Evolutionary conservation across 83 land plant species (phyloP).

Genomic region (Isoetes engelmannii): DNA sequence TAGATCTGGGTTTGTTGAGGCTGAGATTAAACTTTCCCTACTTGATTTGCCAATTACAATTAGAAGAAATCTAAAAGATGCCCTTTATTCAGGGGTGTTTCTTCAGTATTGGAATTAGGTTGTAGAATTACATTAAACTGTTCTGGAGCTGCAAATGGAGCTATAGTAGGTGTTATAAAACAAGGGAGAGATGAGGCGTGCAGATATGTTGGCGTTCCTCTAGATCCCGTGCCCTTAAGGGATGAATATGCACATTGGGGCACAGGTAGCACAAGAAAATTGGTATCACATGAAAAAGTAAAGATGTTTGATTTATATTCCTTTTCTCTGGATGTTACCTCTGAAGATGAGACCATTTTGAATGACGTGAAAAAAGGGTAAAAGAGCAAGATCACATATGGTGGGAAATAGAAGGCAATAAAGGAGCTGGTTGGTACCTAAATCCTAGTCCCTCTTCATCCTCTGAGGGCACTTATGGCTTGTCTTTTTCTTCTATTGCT

Average conservation of each 20-base stretch:
- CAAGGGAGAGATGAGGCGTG: background rate
- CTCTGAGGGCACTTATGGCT: conserved; percentile 34
- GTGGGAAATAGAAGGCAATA: conserved; percentile 81
- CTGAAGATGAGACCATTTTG: conserved; percentile 75
- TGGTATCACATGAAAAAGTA: conserved; percentile 14
- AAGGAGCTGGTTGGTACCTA: conserved; percentile 85
- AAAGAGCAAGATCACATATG: conserved; percentile 70
- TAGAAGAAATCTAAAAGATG: no score
- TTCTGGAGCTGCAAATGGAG: no score
- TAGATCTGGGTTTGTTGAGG: no score
- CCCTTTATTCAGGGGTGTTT: no score
- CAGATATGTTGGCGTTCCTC: background rate
- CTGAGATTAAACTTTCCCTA: no score
- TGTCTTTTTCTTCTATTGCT: conserved; percentile 52
- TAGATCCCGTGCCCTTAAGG: conserved; percentile 3
- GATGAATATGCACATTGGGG: background rate
- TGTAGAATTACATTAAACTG: no score
- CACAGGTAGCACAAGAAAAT: background rate
- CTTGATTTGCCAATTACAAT: no score
- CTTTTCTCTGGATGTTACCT: conserved; percentile 75
- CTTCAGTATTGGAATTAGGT: no score
- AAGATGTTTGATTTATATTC: conserved; percentile 77
- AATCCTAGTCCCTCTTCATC: conserved; percentile 53
- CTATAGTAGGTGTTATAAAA: no score
- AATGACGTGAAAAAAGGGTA: conserved; percentile 83